Evolutionary conservation across 805 yeast species (phyloP).

Genomic region (Scheffersomyces spartinae): DNA sequence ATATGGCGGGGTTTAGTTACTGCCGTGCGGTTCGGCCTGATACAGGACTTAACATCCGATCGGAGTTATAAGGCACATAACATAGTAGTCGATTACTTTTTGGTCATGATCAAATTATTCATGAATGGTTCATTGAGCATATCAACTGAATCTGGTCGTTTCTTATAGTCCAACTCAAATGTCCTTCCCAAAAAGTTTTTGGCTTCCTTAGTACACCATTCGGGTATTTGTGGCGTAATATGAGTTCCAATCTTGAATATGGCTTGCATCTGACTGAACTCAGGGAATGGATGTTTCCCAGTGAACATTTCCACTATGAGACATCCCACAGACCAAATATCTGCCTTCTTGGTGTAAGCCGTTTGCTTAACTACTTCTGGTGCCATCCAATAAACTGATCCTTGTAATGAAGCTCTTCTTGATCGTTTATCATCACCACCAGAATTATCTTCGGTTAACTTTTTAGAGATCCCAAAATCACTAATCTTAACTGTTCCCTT

Average conservation of each 20-base stretch:
- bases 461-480: slow-evolving; percentile 72
- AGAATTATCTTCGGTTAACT: slow-evolving; percentile 17
- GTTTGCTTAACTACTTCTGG: slow-evolving; percentile 96
- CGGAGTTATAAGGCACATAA: neutral
- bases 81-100: slow-evolving; percentile 6
- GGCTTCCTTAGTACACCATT: slow-evolving; percentile 57
- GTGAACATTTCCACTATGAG: slow-evolving; percentile 90
- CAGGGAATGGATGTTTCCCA: slow-evolving; percentile 93
- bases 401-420: slow-evolving; percentile 75
- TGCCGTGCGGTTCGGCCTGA: too few relatives aligned
- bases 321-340: slow-evolving; percentile 97
- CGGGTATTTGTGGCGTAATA: slow-evolving; percentile 70
- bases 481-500: slow-evolving; percentile 76
- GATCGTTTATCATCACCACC: slow-evolving; percentile 19
- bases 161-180: slow-evolving; percentile 63
- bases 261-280: slow-evolving; percentile 93
- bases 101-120: slow-evolving; percentile 34
- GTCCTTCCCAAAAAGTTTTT: slow-evolving; percentile 53
- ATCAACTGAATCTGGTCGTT: slow-evolving; percentile 65
- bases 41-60: too few relatives aligned
- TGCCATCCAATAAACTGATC: slow-evolving; percentile 98
- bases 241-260: slow-evolving; percentile 87
- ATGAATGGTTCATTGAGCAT: slow-evolving; percentile 56
- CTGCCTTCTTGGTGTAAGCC: slow-evolving; percentile 85
- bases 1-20: too few relatives aligned